Percentiles rank a stretch among this genome's conserved stretches.
Evolutionary conservation across 352 stramenopile species (phyloP).

Genomic region (Peronosclerospora sorghi): DNA sequence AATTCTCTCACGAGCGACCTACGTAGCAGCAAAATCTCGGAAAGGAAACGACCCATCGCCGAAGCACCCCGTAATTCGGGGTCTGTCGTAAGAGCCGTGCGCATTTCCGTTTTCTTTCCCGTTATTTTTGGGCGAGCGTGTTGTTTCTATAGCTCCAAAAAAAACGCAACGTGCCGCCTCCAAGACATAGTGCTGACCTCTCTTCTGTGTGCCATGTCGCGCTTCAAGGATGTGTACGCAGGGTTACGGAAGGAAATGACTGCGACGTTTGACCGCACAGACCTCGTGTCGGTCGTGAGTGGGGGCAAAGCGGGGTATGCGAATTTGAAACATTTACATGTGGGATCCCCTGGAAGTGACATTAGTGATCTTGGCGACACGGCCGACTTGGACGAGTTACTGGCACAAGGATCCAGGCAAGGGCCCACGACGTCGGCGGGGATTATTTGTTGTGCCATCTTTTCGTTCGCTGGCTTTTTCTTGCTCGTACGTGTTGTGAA

Average conservation of each 20-base stretch:
- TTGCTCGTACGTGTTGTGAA: slow-evolving; percentile 36
- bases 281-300: slow-evolving; percentile 59
- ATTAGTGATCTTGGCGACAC: slow-evolving; percentile 73
- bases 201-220: slow-evolving; percentile 27
- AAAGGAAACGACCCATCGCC: slow-evolving; percentile 21
- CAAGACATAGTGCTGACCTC: slow-evolving; percentile 10
- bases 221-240: slow-evolving; percentile 71
- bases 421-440: slow-evolving; percentile 62
- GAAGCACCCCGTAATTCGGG: slow-evolving; percentile 17
- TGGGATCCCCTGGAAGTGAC: slow-evolving; percentile 63
- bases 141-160: slow-evolving; percentile 12
- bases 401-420: slow-evolving; percentile 59
- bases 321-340: slow-evolving; percentile 75
- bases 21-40: neutral
- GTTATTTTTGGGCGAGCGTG: slow-evolving; percentile 7
- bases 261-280: slow-evolving; percentile 49
- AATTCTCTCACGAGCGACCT: too few species aligned
- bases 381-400: slow-evolving; percentile 65
- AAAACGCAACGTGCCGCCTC: slow-evolving; percentile 10
- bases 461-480: slow-evolving; percentile 62
- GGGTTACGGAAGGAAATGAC: slow-evolving; percentile 73
- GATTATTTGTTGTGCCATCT: slow-evolving; percentile 70
- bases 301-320: slow-evolving; percentile 66
- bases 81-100: slow-evolving; percentile 18
- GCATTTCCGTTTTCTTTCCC: slow-evolving; percentile 5